These are phyloP conservation scores for Extremus antarcticus DNA, from an alignment of 495 filamentous ascomycete genomes.

Conservation along the genomic window DNA sequence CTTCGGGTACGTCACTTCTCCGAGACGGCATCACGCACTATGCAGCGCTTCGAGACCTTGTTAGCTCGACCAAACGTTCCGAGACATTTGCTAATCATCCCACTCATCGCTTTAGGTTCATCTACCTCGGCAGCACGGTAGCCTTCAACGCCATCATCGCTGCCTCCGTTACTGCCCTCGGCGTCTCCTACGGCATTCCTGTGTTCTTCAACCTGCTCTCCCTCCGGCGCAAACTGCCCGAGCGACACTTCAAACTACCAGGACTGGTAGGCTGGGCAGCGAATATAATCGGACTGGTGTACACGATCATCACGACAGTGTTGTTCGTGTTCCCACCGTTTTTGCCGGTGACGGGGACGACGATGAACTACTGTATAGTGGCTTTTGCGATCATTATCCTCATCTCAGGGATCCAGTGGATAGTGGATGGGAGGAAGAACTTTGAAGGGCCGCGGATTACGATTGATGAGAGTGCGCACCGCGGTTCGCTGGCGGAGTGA, in stretches of 20 bases:
- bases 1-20: too few relatives aligned
- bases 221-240: conserved; percentile 51
- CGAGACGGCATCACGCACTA: too few relatives aligned
- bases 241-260: conserved; percentile 48
- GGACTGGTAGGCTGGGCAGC: conserved; percentile 45
- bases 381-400: conserved; percentile 56
- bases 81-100: conserved; percentile 60
- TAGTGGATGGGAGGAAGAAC: conserved; percentile 59
- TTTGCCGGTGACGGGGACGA: conserved; percentile 50
- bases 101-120: too few relatives aligned
- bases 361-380: conserved; percentile 50
- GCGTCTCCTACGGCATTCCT: conserved; percentile 60
- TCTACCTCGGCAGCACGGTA: neutral
- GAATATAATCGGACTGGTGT: conserved; percentile 53
- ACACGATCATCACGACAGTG: conserved; percentile 55
- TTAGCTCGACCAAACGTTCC: conserved; percentile 53
- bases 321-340: conserved; percentile 65
- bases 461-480: neutral
- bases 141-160: conserved; percentile 32
- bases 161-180: conserved; percentile 56
- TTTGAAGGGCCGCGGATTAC: conserved; percentile 43
- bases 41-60: too few relatives aligned
- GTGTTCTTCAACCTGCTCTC: conserved; percentile 52
- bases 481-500: neutral
- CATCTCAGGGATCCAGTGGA: conserved; percentile 53